These are phyloP conservation scores for Suillus tomentosus DNA, from an alignment of 768 basidiomycete species.

Conservation along the genomic window DNA sequence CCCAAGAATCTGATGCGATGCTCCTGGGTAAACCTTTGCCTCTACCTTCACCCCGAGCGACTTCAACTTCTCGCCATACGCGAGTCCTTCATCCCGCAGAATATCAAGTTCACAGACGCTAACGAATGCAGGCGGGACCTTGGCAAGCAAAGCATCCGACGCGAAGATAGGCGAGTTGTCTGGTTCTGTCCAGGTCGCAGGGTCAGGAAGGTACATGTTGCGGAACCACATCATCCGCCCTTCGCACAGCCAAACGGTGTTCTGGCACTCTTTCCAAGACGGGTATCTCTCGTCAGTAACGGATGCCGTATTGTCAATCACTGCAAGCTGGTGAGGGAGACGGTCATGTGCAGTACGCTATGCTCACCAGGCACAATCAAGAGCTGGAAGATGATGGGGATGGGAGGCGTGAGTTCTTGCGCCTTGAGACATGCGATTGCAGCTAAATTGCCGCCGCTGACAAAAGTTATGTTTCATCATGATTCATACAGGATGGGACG, in stretches of 20 bases:
- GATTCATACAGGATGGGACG: neutral
- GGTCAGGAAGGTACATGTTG: constrained; percentile 63
- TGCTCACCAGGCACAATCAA: constrained; percentile 59
- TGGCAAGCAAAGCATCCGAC: constrained; percentile 51
- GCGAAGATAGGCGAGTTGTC: constrained; percentile 74
- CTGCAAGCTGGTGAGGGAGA: constrained; percentile 22
- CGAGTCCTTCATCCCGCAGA: constrained; percentile 64
- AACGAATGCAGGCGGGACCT: constrained; percentile 61
- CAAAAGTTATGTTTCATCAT: constrained; percentile 1
- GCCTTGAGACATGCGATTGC: constrained; percentile 68
- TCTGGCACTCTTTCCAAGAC: constrained; percentile 58
- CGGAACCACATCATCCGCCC: constrained; percentile 75
- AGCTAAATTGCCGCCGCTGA: constrained; percentile 71
- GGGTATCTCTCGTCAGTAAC: constrained; percentile 37
- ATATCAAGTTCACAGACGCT: constrained; percentile 68
- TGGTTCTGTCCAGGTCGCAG: constrained; percentile 61
- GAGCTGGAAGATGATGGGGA: constrained; percentile 64
- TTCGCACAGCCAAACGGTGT: constrained; percentile 61
- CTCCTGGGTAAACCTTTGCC: constrained; percentile 54
- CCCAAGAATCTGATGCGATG: constrained; percentile 69
- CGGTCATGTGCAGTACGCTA: neutral
- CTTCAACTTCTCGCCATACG: constrained; percentile 59
- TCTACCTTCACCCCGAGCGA: constrained; percentile 55
- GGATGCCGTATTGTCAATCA: constrained; percentile 69
- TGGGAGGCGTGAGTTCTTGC: constrained; percentile 45